phyloP scores from a whole-genome alignment of 2,329 filamentous ascomycete genomes.

The Colletotrichum zoysiae region DNA sequence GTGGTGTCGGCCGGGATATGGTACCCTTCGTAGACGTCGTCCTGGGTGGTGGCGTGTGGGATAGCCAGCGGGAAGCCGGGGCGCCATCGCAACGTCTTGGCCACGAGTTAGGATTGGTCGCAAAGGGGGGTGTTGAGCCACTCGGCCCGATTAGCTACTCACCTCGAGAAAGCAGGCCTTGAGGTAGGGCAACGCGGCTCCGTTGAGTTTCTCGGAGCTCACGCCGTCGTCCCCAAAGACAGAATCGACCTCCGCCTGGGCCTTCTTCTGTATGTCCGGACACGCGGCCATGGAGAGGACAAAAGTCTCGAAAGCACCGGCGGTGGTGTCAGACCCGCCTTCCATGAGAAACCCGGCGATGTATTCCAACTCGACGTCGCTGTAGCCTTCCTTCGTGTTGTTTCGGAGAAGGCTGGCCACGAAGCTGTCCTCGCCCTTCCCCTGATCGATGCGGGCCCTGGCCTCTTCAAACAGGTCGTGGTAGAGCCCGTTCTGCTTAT shows the following conservation, averaged over 20 bases:
- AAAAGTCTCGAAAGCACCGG: slow-evolving; percentile 32
- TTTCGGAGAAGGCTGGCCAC: slow-evolving; percentile 12
- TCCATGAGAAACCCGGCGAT: slow-evolving; percentile 44
- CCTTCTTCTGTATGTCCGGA: slow-evolving; percentile 44
- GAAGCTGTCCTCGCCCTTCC: slow-evolving; percentile 17
- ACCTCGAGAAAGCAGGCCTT: slow-evolving; percentile 45
- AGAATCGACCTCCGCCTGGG: slow-evolving; percentile 46
- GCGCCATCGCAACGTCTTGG: slow-evolving; percentile 50
- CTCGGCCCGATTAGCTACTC: slow-evolving; percentile 42
- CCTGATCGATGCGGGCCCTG: slow-evolving; percentile 4
- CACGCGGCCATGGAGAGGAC: slow-evolving; percentile 47
- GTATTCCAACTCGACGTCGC: slow-evolving; percentile 44
- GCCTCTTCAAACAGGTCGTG: slow-evolving; percentile 16
- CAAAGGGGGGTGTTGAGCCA: not conserved
- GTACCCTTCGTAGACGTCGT: slow-evolving; percentile 63
- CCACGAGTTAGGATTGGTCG: not conserved
- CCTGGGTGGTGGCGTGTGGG: slow-evolving; percentile 61
- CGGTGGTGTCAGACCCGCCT: slow-evolving; percentile 47
- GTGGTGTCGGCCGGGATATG: slow-evolving; percentile 62
- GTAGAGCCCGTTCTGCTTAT: slow-evolving; percentile 17
- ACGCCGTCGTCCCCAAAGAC: slow-evolving; percentile 46
- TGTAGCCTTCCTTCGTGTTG: slow-evolving; percentile 38
- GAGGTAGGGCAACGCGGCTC: slow-evolving; percentile 43
- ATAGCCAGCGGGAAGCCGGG: slow-evolving; percentile 54
- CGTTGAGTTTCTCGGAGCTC: slow-evolving; percentile 46